phyloP scores from a whole-genome alignment of 768 basidiomycete genomes.

The Naganishia onofrii region DNA sequence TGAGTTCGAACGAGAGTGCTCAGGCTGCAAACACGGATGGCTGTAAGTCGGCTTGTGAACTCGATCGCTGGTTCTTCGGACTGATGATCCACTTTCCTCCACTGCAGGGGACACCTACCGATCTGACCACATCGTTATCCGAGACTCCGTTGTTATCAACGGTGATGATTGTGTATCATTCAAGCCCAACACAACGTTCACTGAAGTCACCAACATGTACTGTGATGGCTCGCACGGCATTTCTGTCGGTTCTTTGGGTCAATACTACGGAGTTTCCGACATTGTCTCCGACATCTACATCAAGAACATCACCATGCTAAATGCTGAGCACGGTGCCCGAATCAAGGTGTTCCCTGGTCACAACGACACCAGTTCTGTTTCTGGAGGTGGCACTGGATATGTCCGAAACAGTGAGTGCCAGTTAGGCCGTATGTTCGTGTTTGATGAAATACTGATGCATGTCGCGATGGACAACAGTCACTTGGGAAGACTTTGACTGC shows the following conservation, averaged over 20 bases:
- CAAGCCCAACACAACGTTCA: constrained; percentile 61
- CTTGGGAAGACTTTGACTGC: constrained; percentile 29
- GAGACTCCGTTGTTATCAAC: constrained; percentile 54
- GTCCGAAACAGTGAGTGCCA: constrained; percentile 48
- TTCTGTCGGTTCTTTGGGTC: constrained; percentile 63
- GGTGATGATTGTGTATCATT: constrained; percentile 58
- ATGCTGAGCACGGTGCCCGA: constrained; percentile 65
- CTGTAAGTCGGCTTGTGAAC: constrained; percentile 17
- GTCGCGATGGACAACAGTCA: neutral
- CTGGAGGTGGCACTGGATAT: constrained; percentile 56
- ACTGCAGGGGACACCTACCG: constrained; percentile 62
- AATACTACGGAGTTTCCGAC: constrained; percentile 51
- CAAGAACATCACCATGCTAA: constrained; percentile 58
- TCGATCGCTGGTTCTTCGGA: neutral
- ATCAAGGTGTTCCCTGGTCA: constrained; percentile 69
- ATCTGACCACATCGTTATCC: constrained; percentile 51
- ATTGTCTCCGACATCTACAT: constrained; percentile 26
- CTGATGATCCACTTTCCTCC: neutral
- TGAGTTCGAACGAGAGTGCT: constrained; percentile 36
- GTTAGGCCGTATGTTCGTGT: constrained; percentile 19
- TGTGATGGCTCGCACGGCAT: constrained; percentile 61
- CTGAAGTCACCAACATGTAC: constrained; percentile 60
- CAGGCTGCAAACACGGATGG: constrained; percentile 55
- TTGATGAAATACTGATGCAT: neutral
- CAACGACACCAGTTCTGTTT: constrained; percentile 61